These are phyloP conservation scores for Arthrobotrys entomopaga DNA, from an alignment of 2,329 filamentous ascomycete species.

Conservation along the genomic window DNA sequence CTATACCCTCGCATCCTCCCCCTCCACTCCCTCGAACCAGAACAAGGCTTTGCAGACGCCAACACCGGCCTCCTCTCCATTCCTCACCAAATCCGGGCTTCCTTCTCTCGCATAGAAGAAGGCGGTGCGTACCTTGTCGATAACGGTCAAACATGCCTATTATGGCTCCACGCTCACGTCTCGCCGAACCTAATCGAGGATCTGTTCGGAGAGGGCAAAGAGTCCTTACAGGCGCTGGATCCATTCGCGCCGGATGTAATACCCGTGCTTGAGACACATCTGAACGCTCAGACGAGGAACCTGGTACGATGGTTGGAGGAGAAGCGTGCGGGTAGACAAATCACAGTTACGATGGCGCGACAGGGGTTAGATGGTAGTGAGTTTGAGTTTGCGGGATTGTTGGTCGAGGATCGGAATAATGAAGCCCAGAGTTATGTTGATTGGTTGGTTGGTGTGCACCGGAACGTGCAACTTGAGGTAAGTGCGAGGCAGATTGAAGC, in stretches of 20 bases:
- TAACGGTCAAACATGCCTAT: constrained; percentile 88
- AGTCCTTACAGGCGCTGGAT: constrained; percentile 78
- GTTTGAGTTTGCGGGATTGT: constrained; percentile 90
- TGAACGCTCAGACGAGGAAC: constrained; percentile 95
- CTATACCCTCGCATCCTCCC: constrained; percentile 94
- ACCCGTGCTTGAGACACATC: constrained; percentile 86
- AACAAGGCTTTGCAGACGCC: constrained; percentile 89
- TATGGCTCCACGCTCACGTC: constrained; percentile 93
- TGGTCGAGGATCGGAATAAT: constrained; percentile 95
- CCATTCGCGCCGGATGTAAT: constrained; percentile 78
- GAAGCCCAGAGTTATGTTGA: constrained; percentile 98
- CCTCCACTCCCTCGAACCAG: constrained; percentile 85
- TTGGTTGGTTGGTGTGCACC: constrained; percentile 95
- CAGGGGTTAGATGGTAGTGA: constrained; percentile 95
- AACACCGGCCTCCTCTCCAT: constrained; percentile 87
- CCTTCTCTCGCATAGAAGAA: constrained; percentile 87
- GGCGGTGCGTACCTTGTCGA: constrained; percentile 95
- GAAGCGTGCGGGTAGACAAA: constrained; percentile 83
- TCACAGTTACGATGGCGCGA: constrained; percentile 87
- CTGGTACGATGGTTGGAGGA: constrained; percentile 85
- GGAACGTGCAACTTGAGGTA: constrained; percentile 89
- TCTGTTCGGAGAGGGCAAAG: constrained; percentile 82
- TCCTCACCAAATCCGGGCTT: constrained; percentile 81
- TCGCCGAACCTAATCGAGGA: constrained; percentile 91
- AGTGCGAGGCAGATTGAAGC: constrained; percentile 59